These are phyloP conservation scores for Inga leiocalycina DNA, from an alignment of 306 rosid species.

Conservation along the genomic window DNA sequence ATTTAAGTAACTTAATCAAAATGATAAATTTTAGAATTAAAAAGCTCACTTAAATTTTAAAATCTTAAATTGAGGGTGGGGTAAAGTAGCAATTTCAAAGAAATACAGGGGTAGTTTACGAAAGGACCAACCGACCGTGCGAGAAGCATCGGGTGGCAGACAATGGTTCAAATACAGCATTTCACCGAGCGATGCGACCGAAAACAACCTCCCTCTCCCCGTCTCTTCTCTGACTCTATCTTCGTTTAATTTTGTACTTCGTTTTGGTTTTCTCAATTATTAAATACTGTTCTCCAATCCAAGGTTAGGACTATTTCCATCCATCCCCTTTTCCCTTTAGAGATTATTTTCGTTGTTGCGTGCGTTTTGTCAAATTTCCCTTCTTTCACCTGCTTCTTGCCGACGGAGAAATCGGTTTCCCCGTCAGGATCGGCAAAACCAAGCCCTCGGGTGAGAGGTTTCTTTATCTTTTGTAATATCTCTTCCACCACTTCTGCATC, in stretches of 20 bases:
- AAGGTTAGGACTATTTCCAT: background rate
- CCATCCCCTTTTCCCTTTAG: background rate
- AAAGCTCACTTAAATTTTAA: too few relatives aligned
- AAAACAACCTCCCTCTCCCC: background rate
- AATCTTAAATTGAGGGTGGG: background rate
- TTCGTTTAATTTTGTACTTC: background rate
- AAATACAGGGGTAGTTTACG: constrained; percentile 1
- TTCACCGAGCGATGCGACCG: background rate
- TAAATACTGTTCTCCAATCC: background rate
- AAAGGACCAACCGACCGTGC: background rate
- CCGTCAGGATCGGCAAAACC: background rate
- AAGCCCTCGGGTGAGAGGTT: background rate
- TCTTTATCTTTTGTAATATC: background rate
- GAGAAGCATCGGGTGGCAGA: background rate
- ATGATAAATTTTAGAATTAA: too few relatives aligned
- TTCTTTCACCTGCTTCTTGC: background rate
- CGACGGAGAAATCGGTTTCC: background rate
- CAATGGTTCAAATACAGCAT: background rate
- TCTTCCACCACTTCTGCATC: background rate
- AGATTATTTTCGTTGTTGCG: background rate
- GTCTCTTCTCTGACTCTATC: background rate
- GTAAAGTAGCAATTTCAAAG: background rate
- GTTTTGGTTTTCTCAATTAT: background rate
- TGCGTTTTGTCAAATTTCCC: background rate
- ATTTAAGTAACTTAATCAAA: too few relatives aligned